Conservation (phyloP, 192 early-diverging fungal species). For the Podila epicladia region DNA sequence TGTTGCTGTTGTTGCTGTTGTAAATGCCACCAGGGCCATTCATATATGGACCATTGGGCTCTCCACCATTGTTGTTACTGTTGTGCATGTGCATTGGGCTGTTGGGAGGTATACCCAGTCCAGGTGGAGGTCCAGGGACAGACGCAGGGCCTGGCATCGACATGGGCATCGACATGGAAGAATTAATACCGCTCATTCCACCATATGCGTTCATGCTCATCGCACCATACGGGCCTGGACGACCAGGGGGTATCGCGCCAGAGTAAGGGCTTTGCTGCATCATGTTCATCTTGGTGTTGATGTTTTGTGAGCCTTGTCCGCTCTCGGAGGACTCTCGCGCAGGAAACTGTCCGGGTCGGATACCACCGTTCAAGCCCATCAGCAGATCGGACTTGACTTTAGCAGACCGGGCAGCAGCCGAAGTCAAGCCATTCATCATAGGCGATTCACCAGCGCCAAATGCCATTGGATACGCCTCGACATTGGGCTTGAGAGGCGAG, state of each 20-base stretch:
- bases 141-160: neutral
- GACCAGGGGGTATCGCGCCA: slow-evolving; percentile 6
- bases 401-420: slow-evolving; percentile 35
- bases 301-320: too few species aligned
- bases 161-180: slow-evolving; percentile 16
- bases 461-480: slow-evolving; percentile 28
- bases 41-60: slow-evolving; percentile 1
- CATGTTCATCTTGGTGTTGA: slow-evolving; percentile 14
- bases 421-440: slow-evolving; percentile 19
- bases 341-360: slow-evolving; percentile 30
- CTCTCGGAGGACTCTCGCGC: neutral
- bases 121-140: slow-evolving; percentile 34
- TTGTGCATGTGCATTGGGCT: slow-evolving; percentile 6
- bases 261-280: slow-evolving; percentile 4
- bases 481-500: slow-evolving; percentile 30
- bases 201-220: slow-evolving; percentile 6
- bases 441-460: slow-evolving; percentile 46
- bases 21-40: neutral
- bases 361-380: slow-evolving; percentile 42
- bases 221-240: slow-evolving; percentile 24
- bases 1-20: neutral
- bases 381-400: slow-evolving; percentile 48
- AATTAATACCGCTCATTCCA: slow-evolving; percentile 12
- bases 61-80: slow-evolving; percentile 1
- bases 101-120: slow-evolving; percentile 15